Base-by-base conservation (phyloP, 2,329 filamentous ascomycete genomes). In the Colletotrichum brevisporum region DNA sequence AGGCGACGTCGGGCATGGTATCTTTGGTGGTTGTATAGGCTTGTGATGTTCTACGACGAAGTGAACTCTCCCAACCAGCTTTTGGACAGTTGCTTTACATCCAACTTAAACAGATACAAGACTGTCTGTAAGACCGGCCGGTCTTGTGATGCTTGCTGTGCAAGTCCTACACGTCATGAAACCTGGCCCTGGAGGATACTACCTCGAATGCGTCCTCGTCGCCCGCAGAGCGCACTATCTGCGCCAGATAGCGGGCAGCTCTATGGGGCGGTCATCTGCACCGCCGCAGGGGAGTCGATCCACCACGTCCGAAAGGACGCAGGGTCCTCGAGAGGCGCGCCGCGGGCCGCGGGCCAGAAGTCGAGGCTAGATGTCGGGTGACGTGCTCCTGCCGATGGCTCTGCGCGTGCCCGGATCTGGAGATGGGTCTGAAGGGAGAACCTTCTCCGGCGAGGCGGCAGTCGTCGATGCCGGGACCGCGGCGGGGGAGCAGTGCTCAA, bases 251-350 rank as follows among this genome's bases (percentile, higher is more conserved):
- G 76, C 81, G 0, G 78, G 80, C 13, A 80, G 79, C 43, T 80
- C 81, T 5, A 83, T 81, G 0, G 62, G 55, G 55, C 66, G 13
- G 62, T 56, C 6, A 24, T 80, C 76, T 5, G 82, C 80, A n/a
- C 80, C 1, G 76, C 79, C 1, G 77, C 83, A 6, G 82, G 81
- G 1, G 75, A 82, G 2, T 80, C 76, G 1, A 78, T 83, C 4
- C 80, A 81, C 60, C 83, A 83, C 71, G 81, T 81, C 1, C 75
- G 81, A 1, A 82, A 80, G 69, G 83, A 83, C 75, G 81, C 5
- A 79, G 79, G 21, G 83, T 83, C 0, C 81, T 83, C 59, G 80
- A 82, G 62, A 74, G 71, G 5, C 79, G 82, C 24, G 55, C 50
- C 18, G 16, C 60, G 16, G 45, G 45, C n/a, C 45, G 45, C 15